Percentiles rank a stretch among this genome's conserved stretches.
Evolutionary conservation across 768 basidiomycete genomes (phyloP).

Genomic region (Lanmaoa pseudosensibilis): DNA sequence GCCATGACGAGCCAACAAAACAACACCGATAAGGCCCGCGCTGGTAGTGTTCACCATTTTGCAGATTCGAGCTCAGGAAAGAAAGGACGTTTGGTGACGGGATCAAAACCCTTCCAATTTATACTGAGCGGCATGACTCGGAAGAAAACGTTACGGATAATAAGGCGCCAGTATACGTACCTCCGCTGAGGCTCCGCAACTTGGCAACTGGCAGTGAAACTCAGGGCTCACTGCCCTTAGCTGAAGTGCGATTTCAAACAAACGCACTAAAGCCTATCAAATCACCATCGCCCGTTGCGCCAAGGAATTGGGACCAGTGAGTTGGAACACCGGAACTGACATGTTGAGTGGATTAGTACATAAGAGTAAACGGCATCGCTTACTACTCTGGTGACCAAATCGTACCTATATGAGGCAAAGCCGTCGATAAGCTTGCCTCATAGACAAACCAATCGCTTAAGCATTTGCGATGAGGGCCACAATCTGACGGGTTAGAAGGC

Average conservation of each 20-base stretch:
- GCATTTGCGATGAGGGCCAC: neutral
- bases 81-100: neutral
- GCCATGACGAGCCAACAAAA: constrained; percentile 75
- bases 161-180: neutral
- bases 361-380: neutral
- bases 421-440: too few species aligned
- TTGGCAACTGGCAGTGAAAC: neutral
- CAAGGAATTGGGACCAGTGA: too few species aligned
- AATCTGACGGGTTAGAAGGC: neutral
- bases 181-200: neutral
- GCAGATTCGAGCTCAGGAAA: neutral
- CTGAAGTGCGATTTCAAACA: neutral
- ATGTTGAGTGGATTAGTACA: neutral
- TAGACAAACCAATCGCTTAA: too few species aligned
- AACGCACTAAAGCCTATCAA: neutral
- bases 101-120: neutral
- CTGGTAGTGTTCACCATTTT: constrained; percentile 28
- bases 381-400: too few species aligned
- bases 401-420: too few species aligned
- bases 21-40: constrained; percentile 59
- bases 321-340: neutral
- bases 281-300: neutral
- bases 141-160: neutral
- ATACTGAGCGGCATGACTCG: neutral
- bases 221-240: neutral